A percentile compares a stretch with the other conserved stretches of the same genome.
Conservation (phyloP, 1,139 yeast genomes). For the Blastobotrys serpentis region DNA sequence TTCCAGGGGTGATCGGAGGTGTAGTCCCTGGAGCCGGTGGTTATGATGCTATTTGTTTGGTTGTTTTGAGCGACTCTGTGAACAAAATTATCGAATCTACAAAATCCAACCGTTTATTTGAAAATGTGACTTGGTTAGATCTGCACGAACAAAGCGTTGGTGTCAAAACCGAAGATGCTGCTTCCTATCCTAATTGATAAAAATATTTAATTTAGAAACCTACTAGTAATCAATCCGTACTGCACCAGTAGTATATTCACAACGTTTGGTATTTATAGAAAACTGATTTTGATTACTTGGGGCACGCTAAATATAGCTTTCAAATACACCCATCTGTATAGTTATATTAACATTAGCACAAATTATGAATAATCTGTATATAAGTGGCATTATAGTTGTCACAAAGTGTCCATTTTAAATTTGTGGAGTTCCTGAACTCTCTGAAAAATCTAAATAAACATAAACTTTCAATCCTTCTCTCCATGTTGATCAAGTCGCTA, state of each 20-base stretch:
- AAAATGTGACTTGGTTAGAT: conserved; percentile 37
- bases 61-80: conserved; percentile 54
- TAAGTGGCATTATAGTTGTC: too few species aligned
- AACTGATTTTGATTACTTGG: too few species aligned
- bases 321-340: too few species aligned
- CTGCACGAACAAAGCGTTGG: conserved; percentile 38
- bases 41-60: conserved; percentile 80
- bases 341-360: too few species aligned
- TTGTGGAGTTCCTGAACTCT: too few species aligned
- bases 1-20: conserved; percentile 84
- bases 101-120: conserved; percentile 25
- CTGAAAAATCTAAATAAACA: not conserved
- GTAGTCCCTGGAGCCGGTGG: conserved; percentile 99
- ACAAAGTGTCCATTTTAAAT: too few species aligned
- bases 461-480: not conserved
- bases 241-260: too few species aligned
- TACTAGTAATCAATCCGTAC: too few species aligned
- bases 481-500: conserved; percentile 1
- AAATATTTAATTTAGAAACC: too few species aligned
- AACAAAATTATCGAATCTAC: conserved; percentile 43
- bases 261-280: too few species aligned
- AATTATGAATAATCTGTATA: too few species aligned
- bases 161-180: conserved; percentile 24
- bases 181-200: not conserved
- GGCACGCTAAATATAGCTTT: too few species aligned